Evolutionary conservation across 2,329 filamentous ascomycete genomes (phyloP).

Genomic region (Shiraia bambusicola): DNA sequence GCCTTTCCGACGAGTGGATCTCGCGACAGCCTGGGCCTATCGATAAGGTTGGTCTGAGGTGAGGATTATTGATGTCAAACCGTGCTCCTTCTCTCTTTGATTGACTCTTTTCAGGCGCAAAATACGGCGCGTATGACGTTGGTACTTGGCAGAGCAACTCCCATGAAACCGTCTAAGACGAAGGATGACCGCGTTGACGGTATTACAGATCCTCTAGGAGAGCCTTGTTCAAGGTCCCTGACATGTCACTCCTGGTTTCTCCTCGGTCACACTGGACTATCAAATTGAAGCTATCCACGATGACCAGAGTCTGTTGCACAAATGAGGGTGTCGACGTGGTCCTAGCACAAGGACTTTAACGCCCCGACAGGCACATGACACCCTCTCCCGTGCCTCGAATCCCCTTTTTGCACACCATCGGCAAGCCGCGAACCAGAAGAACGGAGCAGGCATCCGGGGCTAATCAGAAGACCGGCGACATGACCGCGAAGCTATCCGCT

Average conservation of each 20-base stretch:
- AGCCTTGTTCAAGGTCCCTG: constrained; percentile 51
- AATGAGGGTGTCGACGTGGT: constrained; percentile 72
- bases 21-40: constrained; percentile 33
- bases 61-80: constrained; percentile 37
- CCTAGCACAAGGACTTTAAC: constrained; percentile 72
- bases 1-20: constrained; percentile 63
- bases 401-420: constrained; percentile 42
- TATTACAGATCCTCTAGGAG: constrained; percentile 55
- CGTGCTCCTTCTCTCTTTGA: constrained; percentile 42
- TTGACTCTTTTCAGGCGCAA: constrained; percentile 34
- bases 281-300: constrained; percentile 57
- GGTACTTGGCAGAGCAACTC: constrained; percentile 43
- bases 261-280: constrained; percentile 40
- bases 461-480: constrained; percentile 71
- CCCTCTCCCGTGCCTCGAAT: constrained; percentile 51
- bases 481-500: constrained; percentile 46
- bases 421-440: constrained; percentile 20
- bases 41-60: constrained; percentile 49
- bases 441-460: constrained; percentile 31
- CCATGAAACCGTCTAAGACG: constrained; percentile 12
- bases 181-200: constrained; percentile 14
- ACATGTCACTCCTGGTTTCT: constrained; percentile 55
- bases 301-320: constrained; percentile 73
- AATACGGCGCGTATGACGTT: constrained; percentile 27
- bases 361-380: constrained; percentile 71